phyloP scores from a whole-genome alignment of 306 rosid species.

The Aeschynomene evenia region DNA sequence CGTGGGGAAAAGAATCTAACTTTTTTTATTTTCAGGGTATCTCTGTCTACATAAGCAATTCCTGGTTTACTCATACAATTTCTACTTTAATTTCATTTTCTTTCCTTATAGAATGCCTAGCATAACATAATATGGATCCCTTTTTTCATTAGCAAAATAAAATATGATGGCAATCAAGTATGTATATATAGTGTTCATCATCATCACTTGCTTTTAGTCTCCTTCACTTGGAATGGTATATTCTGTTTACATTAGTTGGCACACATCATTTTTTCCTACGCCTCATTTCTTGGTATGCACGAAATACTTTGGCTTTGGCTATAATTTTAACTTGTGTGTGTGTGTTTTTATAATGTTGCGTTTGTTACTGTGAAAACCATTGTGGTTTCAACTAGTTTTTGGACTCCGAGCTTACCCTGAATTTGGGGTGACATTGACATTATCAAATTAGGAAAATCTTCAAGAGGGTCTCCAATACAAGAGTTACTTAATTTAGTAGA shows the following conservation, averaged over 20 bases:
- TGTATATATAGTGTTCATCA: no score
- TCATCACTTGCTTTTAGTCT: background rate
- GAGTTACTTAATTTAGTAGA: background rate
- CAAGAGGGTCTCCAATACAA: background rate
- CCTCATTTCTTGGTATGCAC: slow-evolving; percentile 5
- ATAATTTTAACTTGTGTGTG: background rate
- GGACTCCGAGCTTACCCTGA: background rate
- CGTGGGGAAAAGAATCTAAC: slow-evolving; percentile 23
- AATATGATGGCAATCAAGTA: background rate
- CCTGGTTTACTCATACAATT: slow-evolving; percentile 14
- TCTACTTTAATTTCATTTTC: slow-evolving; percentile 8
- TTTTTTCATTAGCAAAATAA: background rate
- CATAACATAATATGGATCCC: slow-evolving; percentile 21
- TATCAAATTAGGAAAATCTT: background rate
- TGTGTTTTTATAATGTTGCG: background rate
- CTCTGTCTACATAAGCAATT: slow-evolving; percentile 22
- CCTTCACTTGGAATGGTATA: background rate
- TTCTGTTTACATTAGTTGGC: background rate
- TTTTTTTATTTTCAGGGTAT: slow-evolving; percentile 11
- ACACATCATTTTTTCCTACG: background rate
- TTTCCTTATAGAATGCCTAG: slow-evolving; percentile 16
- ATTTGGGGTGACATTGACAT: background rate
- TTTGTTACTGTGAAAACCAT: background rate
- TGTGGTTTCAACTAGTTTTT: background rate
- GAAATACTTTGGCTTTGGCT: background rate